Base-by-base conservation (phyloP, 495 filamentous ascomycete species). In the Aspergillus conjunctus region DNA sequence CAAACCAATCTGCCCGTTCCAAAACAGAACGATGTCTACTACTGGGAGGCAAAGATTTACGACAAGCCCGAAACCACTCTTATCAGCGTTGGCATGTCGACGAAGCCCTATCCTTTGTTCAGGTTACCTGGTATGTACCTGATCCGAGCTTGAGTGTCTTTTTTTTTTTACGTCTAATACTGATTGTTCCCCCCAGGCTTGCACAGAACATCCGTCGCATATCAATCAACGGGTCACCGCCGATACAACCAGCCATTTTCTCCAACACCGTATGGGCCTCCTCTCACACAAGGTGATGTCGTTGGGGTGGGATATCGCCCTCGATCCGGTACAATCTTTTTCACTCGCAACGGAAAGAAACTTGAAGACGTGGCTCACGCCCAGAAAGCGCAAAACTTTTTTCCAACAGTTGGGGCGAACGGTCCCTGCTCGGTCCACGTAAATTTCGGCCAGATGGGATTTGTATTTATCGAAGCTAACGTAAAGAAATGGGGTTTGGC, bases 401-500 rank as follows among this genome's bases (percentile, higher is more conserved):
- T 98, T 75, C 94, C 94, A 1, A 93, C 94, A 1, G 82, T 98
- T 41, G 94, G 94, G 48, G 93, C 94, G 20, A 97, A 93, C 68
- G 94, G 94, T 1, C 94, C 94, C 9, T 91, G 91, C 69, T 87
- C 87, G 15, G 81, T 98, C 6, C 93, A 98, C 71, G 94, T 98
- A 66, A 98, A 98, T 71, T 97, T 98, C 71, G 94, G 94, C 3
- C 94, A 98, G 70, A 88, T 92, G 65, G 94, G 94, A 43, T 98
- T 97, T 66, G 94, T 98, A 17, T 98, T 97, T 68, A 98, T 98
- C 69, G 94, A 98, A 76, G 94, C 92, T 45, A 98, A 98, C 64
- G 94, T 98, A 39, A 98, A 98, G 83, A 98, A 97, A 81, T 98
- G 94, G 94, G 94, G 94, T 7, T 77, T 98, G 54, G 94, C 94